Evolutionary conservation across 163 green algal species (phyloP).

Genomic region (Picocystis sp.): DNA sequence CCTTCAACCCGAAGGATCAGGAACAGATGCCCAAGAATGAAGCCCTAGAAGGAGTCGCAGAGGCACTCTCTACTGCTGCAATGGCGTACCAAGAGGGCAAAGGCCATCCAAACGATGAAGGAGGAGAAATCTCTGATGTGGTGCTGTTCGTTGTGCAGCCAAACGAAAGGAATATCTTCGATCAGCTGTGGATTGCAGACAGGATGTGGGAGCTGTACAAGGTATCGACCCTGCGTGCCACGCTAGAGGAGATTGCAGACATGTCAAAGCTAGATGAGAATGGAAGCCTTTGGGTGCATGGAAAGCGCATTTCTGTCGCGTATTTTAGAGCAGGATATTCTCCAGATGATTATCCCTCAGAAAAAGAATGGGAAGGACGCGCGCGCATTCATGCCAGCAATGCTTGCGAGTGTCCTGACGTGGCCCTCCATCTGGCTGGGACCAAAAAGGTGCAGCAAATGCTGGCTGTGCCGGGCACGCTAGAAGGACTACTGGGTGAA

Average conservation of each 20-base stretch:
- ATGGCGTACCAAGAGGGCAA: conserved; percentile 5
- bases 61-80: conserved; percentile 40
- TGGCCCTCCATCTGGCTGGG: conserved; percentile 64
- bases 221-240: conserved; percentile 46
- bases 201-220: conserved; percentile 59
- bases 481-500: conserved; percentile 48
- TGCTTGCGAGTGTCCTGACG: conserved; percentile 68
- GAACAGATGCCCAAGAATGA: conserved; percentile 41
- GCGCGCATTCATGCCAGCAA: conserved; percentile 52
- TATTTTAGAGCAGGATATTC: conserved; percentile 83
- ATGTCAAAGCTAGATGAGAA: conserved; percentile 17
- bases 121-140: conserved; percentile 13
- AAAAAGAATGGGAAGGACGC: conserved; percentile 61
- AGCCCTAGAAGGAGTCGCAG: conserved; percentile 35
- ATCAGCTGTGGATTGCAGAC: conserved; percentile 82
- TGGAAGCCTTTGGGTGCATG: conserved; percentile 12
- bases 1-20: not conserved
- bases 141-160: conserved; percentile 84
- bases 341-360: conserved; percentile 67
- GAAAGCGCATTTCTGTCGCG: conserved; percentile 28
- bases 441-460: conserved; percentile 69
- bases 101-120: not conserved
- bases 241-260: conserved; percentile 47
- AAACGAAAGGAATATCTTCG: conserved; percentile 78
- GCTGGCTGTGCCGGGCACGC: conserved; percentile 53